Conservation (phyloP, 116 monocot species). For the Dioscorea cayenensis region DNA sequence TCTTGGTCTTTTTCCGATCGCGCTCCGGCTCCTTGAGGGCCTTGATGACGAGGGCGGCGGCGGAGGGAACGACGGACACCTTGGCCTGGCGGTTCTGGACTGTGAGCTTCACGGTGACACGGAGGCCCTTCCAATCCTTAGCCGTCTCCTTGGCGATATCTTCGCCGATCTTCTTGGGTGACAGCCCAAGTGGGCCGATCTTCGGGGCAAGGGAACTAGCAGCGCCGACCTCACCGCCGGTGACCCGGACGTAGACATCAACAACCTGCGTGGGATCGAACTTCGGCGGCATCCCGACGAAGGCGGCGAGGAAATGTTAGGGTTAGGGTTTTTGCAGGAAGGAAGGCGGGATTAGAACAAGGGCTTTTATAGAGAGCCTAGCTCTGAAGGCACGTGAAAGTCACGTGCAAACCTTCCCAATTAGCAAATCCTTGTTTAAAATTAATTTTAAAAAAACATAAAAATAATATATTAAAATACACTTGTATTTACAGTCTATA, state of each 20-base stretch:
- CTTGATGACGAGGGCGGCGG: constrained; percentile 32
- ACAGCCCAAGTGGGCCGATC: constrained; percentile 26
- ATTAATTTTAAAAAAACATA: too few species aligned
- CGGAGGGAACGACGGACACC: constrained; percentile 29
- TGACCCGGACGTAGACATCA: constrained; percentile 19
- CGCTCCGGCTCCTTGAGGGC: constrained; percentile 37
- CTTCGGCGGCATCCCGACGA: constrained; percentile 17
- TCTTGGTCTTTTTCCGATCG: constrained; percentile 29
- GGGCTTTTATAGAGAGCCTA: too few species aligned
- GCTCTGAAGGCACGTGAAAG: too few species aligned
- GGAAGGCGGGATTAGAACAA: too few species aligned
- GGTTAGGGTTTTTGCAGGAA: not conserved
- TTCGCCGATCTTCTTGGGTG: constrained; percentile 31
- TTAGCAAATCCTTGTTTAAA: too few species aligned
- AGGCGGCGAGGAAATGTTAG: not conserved
- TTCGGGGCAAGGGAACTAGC: constrained; percentile 22
- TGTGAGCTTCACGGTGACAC: constrained; percentile 31
- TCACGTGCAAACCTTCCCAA: too few species aligned
- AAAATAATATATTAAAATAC: too few species aligned
- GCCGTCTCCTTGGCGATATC: constrained; percentile 39
- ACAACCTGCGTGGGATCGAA: constrained; percentile 23
- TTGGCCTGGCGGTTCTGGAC: constrained; percentile 35
- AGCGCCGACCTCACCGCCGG: constrained; percentile 27
- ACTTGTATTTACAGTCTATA: too few species aligned
- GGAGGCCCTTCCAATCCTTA: constrained; percentile 34